Evolutionary conservation across 179 eudicot genomes (phyloP).

Genomic region (Silene vulgaris): DNA sequence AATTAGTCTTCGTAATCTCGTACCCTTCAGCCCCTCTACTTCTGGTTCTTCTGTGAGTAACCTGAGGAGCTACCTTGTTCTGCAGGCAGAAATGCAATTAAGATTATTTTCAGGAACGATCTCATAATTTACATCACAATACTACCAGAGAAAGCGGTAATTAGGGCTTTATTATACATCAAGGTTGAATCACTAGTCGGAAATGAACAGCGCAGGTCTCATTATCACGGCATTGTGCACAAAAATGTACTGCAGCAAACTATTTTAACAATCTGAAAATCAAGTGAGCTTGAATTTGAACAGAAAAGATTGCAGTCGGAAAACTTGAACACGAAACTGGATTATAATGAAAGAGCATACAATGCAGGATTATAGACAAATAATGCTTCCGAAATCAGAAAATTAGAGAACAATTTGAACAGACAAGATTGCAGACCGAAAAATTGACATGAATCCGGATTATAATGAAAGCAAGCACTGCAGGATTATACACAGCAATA

Average conservation of each 20-base stretch:
- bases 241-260: background rate
- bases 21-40: slow-evolving; percentile 36
- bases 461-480: no score
- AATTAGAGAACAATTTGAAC: background rate
- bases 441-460: no score
- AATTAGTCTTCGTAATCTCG: slow-evolving; percentile 31
- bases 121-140: background rate
- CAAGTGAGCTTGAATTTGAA: background rate
- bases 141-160: background rate
- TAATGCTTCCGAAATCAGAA: background rate
- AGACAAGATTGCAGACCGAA: no score
- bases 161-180: background rate
- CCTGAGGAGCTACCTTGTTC: slow-evolving; percentile 26
- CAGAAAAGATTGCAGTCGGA: no score
- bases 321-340: no score
- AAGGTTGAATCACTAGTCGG: background rate
- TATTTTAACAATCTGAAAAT: no score
- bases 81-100: slow-evolving; percentile 13
- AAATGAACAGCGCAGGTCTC: background rate
- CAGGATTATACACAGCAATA: no score
- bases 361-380: background rate
- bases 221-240: background rate
- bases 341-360: no score
- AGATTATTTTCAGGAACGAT: background rate
- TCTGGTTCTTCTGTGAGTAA: slow-evolving; percentile 36